These are phyloP conservation scores for Cladosporium velox DNA, from an alignment of 2,329 filamentous ascomycete genomes.

Conservation along the genomic window DNA sequence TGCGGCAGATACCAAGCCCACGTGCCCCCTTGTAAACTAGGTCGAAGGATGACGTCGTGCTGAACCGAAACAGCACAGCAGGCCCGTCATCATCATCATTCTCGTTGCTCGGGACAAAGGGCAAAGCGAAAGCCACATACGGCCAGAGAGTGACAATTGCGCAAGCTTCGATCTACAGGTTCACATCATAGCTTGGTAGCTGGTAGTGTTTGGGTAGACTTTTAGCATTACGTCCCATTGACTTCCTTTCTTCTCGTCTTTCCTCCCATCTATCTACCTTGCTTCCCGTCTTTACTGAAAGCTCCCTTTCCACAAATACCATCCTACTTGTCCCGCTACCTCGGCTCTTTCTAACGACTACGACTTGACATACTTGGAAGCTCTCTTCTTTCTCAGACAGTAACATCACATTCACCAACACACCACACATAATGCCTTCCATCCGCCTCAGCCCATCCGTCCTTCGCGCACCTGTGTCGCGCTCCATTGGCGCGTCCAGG, in stretches of 20 bases:
- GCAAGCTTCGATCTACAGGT: slow-evolving; percentile 13
- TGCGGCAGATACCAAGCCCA: neutral
- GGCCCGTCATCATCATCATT: slow-evolving; percentile 2
- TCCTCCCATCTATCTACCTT: slow-evolving; percentile 11
- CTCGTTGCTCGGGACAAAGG: neutral
- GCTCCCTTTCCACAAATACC: neutral
- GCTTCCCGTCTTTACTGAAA: slow-evolving; percentile 15
- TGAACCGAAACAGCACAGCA: neutral
- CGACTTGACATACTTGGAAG: neutral
- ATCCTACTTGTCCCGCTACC: neutral
- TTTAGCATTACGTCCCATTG: slow-evolving; percentile 13
- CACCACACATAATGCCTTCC: slow-evolving; percentile 18
- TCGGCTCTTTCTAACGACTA: neutral
- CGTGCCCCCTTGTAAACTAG: neutral
- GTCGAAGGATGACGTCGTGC: slow-evolving; percentile 7
- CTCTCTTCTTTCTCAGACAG: neutral
- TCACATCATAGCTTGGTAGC: slow-evolving; percentile 7
- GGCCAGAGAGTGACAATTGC: neutral
- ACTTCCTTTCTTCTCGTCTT: slow-evolving; percentile 7
- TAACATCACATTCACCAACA: neutral
- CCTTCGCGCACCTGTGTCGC: slow-evolving; percentile 28
- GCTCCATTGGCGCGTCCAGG: slow-evolving; percentile 24
- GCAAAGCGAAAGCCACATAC: slow-evolving; percentile 1
- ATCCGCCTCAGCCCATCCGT: slow-evolving; percentile 31
- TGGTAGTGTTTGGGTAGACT: slow-evolving; percentile 4